These are phyloP conservation scores for Dianthus caryophyllus DNA, from an alignment of 148 eudicot species.

Conservation along the genomic window DNA sequence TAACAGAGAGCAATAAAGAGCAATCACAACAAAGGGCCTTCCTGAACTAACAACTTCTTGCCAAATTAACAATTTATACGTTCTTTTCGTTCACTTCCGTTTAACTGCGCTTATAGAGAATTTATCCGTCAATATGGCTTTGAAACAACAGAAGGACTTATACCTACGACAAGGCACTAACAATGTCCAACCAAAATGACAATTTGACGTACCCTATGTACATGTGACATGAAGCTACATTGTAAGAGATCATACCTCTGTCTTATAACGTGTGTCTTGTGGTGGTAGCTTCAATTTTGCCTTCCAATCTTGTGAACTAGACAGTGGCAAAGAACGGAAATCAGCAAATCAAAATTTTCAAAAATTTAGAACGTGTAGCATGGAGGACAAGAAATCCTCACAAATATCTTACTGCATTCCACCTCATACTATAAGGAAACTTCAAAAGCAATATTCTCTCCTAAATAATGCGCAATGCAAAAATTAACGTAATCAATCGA, in stretches of 20 bases:
- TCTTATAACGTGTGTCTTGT: conserved; percentile 54
- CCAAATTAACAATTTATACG: neutral
- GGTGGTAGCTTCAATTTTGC: conserved; percentile 47
- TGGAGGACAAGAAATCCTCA: neutral
- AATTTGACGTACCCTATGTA: neutral
- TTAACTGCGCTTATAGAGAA: too few species aligned
- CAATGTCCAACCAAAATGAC: neutral
- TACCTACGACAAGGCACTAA: neutral
- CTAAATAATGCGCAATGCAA: neutral
- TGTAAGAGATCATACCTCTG: conserved; percentile 42
- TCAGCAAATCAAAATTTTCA: neutral
- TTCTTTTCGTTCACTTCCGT: too few species aligned
- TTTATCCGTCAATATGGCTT: neutral
- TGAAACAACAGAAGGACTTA: neutral
- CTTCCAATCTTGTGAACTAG: conserved; percentile 62
- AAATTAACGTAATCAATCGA: too few species aligned
- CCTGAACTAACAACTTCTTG: neutral
- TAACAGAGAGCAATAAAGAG: too few species aligned
- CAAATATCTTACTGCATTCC: neutral
- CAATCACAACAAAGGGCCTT: too few species aligned
- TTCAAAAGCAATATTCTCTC: neutral
- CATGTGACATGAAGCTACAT: neutral
- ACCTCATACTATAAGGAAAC: neutral
- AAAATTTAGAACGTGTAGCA: neutral
- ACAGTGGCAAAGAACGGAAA: neutral